Evolutionary conservation across 2,329 filamentous ascomycete genomes (phyloP), one percentile per base, ranked within the genome.

Genomic region (Diaporthe vexans): DNA sequence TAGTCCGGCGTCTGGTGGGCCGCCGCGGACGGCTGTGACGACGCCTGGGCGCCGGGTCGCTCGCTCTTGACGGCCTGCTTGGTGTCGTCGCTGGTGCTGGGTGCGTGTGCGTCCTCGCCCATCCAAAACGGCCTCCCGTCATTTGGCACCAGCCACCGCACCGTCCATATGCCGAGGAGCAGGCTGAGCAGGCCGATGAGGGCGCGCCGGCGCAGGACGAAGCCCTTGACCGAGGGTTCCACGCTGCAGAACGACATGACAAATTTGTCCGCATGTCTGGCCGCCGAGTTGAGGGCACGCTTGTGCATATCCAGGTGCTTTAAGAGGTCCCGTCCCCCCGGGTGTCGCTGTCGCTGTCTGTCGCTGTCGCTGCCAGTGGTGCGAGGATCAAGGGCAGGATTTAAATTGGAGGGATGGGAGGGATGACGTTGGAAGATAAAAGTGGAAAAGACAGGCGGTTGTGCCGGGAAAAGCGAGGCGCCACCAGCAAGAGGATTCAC

Each of bases 1-100:
- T 77, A 76, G 17, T 75, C 61, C 4, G 71, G 58, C 29, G 33
- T 17, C 24, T 72, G 56, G 56, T 59, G 37, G 67, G 17, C 37
- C 6, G 37, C 33, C 10, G 21, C 46, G 13, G 61, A 37, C 46
- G 46, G 46, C 21, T 37, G 61, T 21, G 63, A 37, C n/a, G 61
- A 52, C 26, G 29, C 21, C 29, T 67, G 61, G 13, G n/a, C 29
- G 15, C 43, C 10, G 33, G 48, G 21, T 29, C 33, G 46, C n/a
- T 68, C 52, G 29, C 48, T 24, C n/a, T 68, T 65, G 17, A 54
- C 24, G 2, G 15, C 33, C 21, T n/a, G 37, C 35, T 26, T 63
- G 33, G n/a, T 48, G 15, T 40, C n/a, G 2, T 4, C 19, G 19
- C 52, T 33, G 63, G 37, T 24, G 11, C 21, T 56, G 63, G 35